phyloP scores from a whole-genome alignment of 192 early-diverging fungal species.

The Backusella australiensis region DNA sequence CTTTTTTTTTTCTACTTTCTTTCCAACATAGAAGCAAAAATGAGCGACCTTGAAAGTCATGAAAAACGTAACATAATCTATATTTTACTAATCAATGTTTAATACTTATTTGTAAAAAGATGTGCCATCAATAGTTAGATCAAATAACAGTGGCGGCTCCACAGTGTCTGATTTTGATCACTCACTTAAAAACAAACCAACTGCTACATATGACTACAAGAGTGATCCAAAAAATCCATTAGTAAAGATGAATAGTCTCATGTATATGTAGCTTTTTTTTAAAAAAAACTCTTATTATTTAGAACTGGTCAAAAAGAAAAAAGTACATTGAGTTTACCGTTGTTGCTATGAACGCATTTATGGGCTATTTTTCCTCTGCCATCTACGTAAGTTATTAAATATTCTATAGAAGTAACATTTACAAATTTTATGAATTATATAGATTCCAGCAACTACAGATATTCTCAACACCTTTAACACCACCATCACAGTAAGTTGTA shows the following conservation, averaged over 20 bases:
- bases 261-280: neutral
- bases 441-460: slow-evolving; percentile 20
- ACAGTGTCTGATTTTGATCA: neutral
- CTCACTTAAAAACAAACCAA: neutral
- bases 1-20: neutral
- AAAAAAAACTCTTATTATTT: neutral
- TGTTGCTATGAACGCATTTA: slow-evolving; percentile 17
- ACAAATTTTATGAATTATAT: neutral
- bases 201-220: neutral
- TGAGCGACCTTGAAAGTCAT: neutral
- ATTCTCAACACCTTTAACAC: slow-evolving; percentile 20
- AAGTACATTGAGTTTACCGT: slow-evolving; percentile 8
- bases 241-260: neutral
- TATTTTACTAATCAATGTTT: neutral
- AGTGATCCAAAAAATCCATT: slow-evolving; percentile 16
- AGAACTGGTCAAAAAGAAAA: slow-evolving; percentile 20
- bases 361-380: slow-evolving; percentile 25
- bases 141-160: neutral
- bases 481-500: slow-evolving; percentile 13
- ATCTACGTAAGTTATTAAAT: slow-evolving; percentile 14
- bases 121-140: neutral
- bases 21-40: neutral
- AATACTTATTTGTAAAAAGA: neutral
- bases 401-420: neutral
- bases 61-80: neutral